Base-by-base conservation (phyloP, 352 stramenopile species). In the Globisporangium nagaii region DNA sequence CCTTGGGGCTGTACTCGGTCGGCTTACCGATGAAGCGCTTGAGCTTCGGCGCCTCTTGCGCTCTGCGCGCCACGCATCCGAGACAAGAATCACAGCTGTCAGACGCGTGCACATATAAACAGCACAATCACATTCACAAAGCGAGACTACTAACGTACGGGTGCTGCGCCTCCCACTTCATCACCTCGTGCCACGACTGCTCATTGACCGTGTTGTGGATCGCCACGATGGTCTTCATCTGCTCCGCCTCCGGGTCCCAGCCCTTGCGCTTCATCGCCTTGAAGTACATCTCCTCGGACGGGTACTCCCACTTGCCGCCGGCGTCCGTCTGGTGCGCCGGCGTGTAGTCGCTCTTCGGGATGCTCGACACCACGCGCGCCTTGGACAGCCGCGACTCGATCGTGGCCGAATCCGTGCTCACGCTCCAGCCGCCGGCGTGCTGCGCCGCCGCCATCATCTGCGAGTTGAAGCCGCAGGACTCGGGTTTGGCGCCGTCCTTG, bases 121-220 rank as follows among this genome's bases (percentile, higher is more conserved):
- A 37, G 4, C 8, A 35, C 37, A 34, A 32, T n/a, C 24, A 8
- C 46, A 46, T 19, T 15, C 31, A 36, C 9, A 12, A 46, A 58
- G 48, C 36, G 17, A 25, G 44, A 37, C 24, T 27, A 36, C 12
- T 0, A 10, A 69, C 73, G 44, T 55, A 84, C 73, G 66, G 59
- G 36, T 84, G 75, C 48, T 83, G 70, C 20, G 63, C 72, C 70
- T 99, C 95, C 90, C 91, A 98, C 60, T 95, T 81, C 20, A 89
- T 71, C 46, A 98, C 88, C 61, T 98, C 78, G 24, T 60, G 63
- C 96, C 96, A 99, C 28, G 90, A 97, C 55, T 97, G 79, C 69
- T 99, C 95, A 66, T 99, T 99, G 52, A 98, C 93, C 17, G 90
- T 87, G 69, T 99, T 99, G 77, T 99, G 96, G 62, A 99, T 98